Conservation (phyloP, 495 filamentous ascomycete genomes). For the Neurospora intermedia region DNA sequence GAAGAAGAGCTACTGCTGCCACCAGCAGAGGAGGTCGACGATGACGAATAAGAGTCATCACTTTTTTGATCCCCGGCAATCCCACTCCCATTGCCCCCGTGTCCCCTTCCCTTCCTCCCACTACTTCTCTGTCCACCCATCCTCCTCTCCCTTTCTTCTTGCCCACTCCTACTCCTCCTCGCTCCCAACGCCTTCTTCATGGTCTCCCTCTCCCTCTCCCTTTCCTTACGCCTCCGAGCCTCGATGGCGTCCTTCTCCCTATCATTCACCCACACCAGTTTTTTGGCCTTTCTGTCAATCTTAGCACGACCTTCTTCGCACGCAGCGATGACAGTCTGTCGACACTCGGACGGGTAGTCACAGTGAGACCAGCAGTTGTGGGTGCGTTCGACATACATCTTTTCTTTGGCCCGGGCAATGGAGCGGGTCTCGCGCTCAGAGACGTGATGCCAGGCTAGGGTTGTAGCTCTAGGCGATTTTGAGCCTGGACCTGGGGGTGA, state of each 20-base stretch:
- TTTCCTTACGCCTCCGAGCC: neutral
- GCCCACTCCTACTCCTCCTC: neutral
- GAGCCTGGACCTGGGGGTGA: neutral
- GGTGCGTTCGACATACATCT: conserved; percentile 11
- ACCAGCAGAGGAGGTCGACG: neutral
- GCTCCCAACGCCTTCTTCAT: neutral
- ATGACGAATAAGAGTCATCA: neutral
- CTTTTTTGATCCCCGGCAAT: neutral
- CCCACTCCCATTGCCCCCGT: neutral
- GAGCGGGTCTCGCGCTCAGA: neutral
- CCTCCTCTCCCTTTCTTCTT: neutral
- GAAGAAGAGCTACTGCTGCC: neutral
- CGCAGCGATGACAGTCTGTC: conserved; percentile 11
- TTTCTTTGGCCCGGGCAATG: conserved; percentile 12
- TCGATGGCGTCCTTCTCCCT: neutral
- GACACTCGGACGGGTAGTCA: conserved; percentile 34
- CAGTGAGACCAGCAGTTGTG: conserved; percentile 34
- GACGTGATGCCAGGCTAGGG: neutral
- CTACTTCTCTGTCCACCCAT: neutral
- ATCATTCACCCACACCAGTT: neutral
- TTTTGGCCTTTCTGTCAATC: neutral
- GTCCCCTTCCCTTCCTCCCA: neutral
- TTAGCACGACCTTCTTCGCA: conserved; percentile 1
- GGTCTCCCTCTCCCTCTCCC: neutral
- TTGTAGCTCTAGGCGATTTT: neutral